Percentiles rank a stretch among this genome's conserved stretches.
Conservation (phyloP, 768 basidiomycete species). For the Termitomyces heimii region DNA sequence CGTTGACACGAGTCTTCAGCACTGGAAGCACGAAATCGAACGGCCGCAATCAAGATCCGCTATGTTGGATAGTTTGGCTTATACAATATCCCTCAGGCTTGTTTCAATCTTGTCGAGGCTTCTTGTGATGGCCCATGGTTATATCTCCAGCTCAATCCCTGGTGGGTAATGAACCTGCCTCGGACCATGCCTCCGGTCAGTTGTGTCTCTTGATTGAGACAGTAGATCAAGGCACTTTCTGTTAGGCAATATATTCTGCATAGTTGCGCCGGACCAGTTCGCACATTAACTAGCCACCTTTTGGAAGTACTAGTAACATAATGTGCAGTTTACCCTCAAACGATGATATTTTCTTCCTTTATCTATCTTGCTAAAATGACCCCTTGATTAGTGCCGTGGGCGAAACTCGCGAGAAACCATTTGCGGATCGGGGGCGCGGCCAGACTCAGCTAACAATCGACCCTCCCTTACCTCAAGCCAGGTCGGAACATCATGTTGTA, state of each 20-base stretch:
- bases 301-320: neutral
- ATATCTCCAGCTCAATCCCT: neutral
- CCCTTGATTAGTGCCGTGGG: too few relatives aligned
- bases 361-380: neutral
- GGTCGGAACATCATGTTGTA: too few relatives aligned
- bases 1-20: slow-evolving; percentile 29
- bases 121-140: neutral
- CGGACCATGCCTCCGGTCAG: neutral
- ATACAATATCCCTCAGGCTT: neutral
- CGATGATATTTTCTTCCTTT: neutral
- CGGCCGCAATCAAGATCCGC: slow-evolving; percentile 70
- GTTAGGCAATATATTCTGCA: neutral
- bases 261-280: neutral
- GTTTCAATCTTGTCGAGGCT: slow-evolving; percentile 1
- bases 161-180: neutral
- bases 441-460: too few relatives aligned
- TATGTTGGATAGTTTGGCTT: slow-evolving; percentile 47
- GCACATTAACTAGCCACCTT: neutral
- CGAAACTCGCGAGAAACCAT: too few relatives aligned
- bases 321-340: neutral
- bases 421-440: too few relatives aligned
- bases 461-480: too few relatives aligned
- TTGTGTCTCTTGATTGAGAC: slow-evolving; percentile 5
- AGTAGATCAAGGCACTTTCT: slow-evolving; percentile 15
- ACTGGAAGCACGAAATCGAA: slow-evolving; percentile 62